Evolutionary conservation across 2,329 filamentous ascomycete genomes (phyloP), one percentile per base, ranked within the genome.

Genomic region (Celoporthe dispersa): DNA sequence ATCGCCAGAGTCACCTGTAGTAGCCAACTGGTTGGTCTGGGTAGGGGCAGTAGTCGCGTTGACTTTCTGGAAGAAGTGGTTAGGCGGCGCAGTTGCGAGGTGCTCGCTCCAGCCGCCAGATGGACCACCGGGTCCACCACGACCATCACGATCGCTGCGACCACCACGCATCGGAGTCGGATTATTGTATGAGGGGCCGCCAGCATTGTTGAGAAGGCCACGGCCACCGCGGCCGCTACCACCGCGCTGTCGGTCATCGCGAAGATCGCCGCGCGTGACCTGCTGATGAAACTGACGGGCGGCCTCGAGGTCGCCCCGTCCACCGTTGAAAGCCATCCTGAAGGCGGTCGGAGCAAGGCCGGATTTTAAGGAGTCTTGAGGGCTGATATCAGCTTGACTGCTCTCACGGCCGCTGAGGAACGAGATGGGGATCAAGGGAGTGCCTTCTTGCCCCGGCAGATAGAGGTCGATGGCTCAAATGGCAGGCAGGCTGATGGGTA

Each of bases 241-340:
- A 37, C 51, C 4, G 44, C 41, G 62, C 12, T 64, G 12, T 28
- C 8, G 53, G 25, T 41, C 35, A 37, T 41, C 14, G 37, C 33
- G 48, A 48, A 59, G 16, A 12, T 4, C 31, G 35, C 51, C 48
- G 6, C 33, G 62, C 44, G 41, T 51, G 3, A 66, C 33, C 22
- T 66, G 31, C 11, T 37, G 22, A 22, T 41, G 51, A 14, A 59
- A 66, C 6, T 57, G 51, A 9, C 53, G 33, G 19, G 64, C 64
- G 19, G 64, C 64, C 16, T 57, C 25, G 28, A 66, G n/a, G 25
- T 66, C 64, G n/a, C 64, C 51, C 28, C 64, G 19, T 31, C 35
- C 51, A 28, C n/a, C 37, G 28, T 41, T 14, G 22, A 28, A 31
- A 28, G 61, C 14, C 61, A 64, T 64, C 39, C 11, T 51, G 12